phyloP scores from a whole-genome alignment of 2,329 filamentous ascomycete genomes.

The Aureobasidium lini region DNA sequence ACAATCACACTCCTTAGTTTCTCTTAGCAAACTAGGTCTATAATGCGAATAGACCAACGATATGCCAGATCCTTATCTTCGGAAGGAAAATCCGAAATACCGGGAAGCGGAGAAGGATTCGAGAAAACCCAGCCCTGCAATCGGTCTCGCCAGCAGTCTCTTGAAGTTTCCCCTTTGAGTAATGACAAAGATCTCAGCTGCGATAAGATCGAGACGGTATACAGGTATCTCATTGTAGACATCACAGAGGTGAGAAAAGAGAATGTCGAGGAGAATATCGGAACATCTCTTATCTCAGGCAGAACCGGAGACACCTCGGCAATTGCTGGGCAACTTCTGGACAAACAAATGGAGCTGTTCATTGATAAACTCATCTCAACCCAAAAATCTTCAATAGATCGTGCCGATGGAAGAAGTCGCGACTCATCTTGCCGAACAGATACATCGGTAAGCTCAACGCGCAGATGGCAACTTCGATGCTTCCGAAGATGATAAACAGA shows the following conservation, averaged over 20 bases:
- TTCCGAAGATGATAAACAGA: slow-evolving; percentile 64
- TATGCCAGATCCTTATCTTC: slow-evolving; percentile 1
- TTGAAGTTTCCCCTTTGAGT: background rate
- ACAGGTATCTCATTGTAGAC: background rate
- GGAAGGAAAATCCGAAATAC: background rate
- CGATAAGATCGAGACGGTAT: background rate
- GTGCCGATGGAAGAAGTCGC: slow-evolving; percentile 67
- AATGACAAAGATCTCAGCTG: background rate
- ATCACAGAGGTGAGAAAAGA: background rate
- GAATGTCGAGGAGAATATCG: background rate
- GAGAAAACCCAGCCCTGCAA: background rate
- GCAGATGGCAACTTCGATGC: slow-evolving; percentile 72
- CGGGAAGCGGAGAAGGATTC: background rate
- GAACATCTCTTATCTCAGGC: too few relatives aligned
- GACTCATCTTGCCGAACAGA: slow-evolving; percentile 68
- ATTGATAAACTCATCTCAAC: slow-evolving; percentile 23
- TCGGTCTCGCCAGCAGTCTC: background rate
- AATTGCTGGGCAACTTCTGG: background rate
- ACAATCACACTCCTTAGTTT: background rate
- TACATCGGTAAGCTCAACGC: slow-evolving; percentile 68
- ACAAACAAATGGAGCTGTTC: background rate
- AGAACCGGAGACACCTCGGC: too few relatives aligned
- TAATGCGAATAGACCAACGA: background rate
- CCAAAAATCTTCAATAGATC: slow-evolving; percentile 54
- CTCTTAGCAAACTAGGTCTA: background rate